Base-by-base conservation (phyloP, 2,329 filamentous ascomycete species). In the Phaeosphaeriaceae sp. region DNA sequence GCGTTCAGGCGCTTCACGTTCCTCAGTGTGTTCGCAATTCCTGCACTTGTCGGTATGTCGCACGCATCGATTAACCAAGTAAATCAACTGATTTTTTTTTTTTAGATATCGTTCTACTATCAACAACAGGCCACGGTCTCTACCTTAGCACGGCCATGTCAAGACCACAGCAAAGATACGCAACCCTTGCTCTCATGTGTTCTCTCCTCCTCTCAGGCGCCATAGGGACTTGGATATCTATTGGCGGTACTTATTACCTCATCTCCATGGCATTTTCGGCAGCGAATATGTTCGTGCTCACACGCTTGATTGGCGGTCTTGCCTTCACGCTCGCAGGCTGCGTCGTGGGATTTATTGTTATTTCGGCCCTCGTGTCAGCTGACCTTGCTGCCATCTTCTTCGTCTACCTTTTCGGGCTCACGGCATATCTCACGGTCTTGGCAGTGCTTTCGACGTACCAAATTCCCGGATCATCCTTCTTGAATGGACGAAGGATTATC, bases 171-270 rank as follows among this genome's bases (percentile, higher is more conserved):
- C 80, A 84, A 58, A 78, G 83, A 28, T 83, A 82, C 64, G 86
- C 86, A 1, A 87, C 86, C 0, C 81, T 83, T 52, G 87, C 85
- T 1, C 72, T 89, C 43, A 83, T 89, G 79, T 83, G 86, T 13
- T 84, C 86, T 1, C 77, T 89, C 8, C 74, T 89, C 13, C 77
- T 89, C 23, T 87, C 85, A 8, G 86, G 86, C 43, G 87, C 84
- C 6, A 84, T 88, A 49, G 86, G 86, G 23, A 87, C 86, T 7
- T 89, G 86, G 86, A 87, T 89, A 43, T 85, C 85, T 7, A 86
- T 85, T 56, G 85, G 85, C 26, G 87, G 87, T 1, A 86, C 85
- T 30, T 89, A 88, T 71, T 89, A 89, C 63, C 80, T 89, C 6
- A 79, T 83, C 43, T 84, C 82, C 0, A 84, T 85, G 82, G 83